phyloP scores from a whole-genome alignment of 2,329 filamentous ascomycete species.

The Ceratocystis smalleyi region DNA sequence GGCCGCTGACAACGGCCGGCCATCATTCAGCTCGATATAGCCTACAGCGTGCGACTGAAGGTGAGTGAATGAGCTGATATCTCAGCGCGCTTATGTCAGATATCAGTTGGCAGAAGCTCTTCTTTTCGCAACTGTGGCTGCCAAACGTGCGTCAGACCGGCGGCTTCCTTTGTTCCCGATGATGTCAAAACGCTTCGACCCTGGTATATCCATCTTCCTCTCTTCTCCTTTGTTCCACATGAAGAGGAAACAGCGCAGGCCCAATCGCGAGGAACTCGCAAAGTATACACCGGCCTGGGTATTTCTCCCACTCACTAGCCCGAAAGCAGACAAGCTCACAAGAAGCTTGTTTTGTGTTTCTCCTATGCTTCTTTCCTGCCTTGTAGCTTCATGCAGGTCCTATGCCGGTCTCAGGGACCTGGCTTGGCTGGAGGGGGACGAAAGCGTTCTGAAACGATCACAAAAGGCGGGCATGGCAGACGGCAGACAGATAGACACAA shows the following conservation, averaged over 20 bases:
- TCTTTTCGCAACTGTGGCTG: background rate
- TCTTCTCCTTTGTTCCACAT: too few relatives aligned
- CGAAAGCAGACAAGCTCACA: background rate
- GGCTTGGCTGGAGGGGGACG: background rate
- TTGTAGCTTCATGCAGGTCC: background rate
- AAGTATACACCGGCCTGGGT: background rate
- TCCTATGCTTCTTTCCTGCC: background rate
- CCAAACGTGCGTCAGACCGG: background rate
- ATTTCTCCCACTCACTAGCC: background rate
- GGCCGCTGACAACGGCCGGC: background rate
- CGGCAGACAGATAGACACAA: too few relatives aligned
- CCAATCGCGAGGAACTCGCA: background rate
- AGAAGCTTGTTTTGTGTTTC: conserved; percentile 2
- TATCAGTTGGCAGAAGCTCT: background rate
- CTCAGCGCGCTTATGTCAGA: background rate
- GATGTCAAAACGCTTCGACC: background rate
- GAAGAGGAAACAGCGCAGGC: background rate
- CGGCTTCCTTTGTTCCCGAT: background rate
- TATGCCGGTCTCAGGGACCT: background rate
- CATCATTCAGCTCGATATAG: background rate
- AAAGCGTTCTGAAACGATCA: background rate
- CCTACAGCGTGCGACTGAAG: background rate
- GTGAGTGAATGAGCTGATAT: background rate
- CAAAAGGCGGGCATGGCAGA: background rate
- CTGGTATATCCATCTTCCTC: background rate